Evolutionary conservation across 2,329 filamentous ascomycete genomes (phyloP), one percentile per base, ranked within the genome.

Genomic region (Epichloe sylvatica): DNA sequence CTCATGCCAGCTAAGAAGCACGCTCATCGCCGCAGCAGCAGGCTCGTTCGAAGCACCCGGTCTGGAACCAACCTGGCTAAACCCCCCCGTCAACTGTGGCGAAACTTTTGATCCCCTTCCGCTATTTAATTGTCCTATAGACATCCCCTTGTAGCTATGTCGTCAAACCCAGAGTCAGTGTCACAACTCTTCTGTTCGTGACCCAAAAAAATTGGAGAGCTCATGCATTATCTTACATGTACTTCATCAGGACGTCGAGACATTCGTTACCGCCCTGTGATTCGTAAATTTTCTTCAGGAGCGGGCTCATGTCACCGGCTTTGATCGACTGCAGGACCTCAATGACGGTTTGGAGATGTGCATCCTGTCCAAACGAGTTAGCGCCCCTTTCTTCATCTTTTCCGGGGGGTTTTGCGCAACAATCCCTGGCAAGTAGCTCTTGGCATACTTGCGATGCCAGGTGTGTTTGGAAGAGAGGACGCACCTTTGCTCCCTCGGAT

Each of bases 241-340:
- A 98, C 73, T 98, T 98, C 86, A 95, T 95, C 66, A 98, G 72
- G 47, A 91, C 88, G 67, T 98, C 92, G 57, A 94, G 72, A 53
- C 86, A 77, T 69, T 97, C 92, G 53, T 80, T 80, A 30, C 92
- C 92, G 53, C 86, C 86, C 46, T 85, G 80, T 11, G 83, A 81
- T 52, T 72, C 73, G 70, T 92, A 89, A 61, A 97, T 84, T 51
- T 82, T 79, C 68, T 83, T 81, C 57, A 98, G 73, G 61, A 97
- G 81, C 13, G 87, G 85, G 55, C 83, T 88, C 86, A 97, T 97
- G 59, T 98, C 92, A 59, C 86, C 86, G 62, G 92, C 89, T 66
- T 94, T 90, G 70, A 97, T 97, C 19, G 88, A 92, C 68, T 95
- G 90, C 56, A 98, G 74, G 51, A 97, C 90, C 70, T 98, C 92